These are phyloP conservation scores for Mucor plumbeus DNA, from an alignment of 371 early-diverging fungal genomes.

Conservation along the genomic window DNA sequence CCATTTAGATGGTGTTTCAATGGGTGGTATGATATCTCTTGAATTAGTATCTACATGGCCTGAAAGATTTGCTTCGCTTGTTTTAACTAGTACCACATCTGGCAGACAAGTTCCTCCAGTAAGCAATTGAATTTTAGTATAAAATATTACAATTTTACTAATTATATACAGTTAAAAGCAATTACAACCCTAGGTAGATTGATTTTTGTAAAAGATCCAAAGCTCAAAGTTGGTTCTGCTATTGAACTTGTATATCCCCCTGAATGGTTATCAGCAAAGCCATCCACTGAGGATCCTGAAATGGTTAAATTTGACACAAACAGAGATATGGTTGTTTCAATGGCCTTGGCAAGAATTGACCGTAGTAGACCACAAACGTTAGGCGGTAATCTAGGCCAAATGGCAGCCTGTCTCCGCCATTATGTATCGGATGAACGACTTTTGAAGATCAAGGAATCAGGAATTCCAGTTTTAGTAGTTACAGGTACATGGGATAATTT, in stretches of 20 bases:
- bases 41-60: slow-evolving; percentile 46
- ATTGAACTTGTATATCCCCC: slow-evolving; percentile 30
- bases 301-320: slow-evolving; percentile 29
- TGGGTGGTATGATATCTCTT: slow-evolving; percentile 77
- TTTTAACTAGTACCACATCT: slow-evolving; percentile 36
- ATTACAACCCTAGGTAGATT: slow-evolving; percentile 23
- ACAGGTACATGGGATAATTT: slow-evolving; percentile 38
- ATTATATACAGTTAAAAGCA: slow-evolving; percentile 21
- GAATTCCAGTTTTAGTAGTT: slow-evolving; percentile 26
- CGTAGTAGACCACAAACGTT: slow-evolving; percentile 32
- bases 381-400: slow-evolving; percentile 30
- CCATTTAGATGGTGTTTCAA: slow-evolving; percentile 69
- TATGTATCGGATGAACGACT: slow-evolving; percentile 34
- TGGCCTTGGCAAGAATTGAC: slow-evolving; percentile 22
- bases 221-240: slow-evolving; percentile 12
- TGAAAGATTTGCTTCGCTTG: slow-evolving; percentile 31
- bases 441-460: slow-evolving; percentile 16
- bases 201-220: slow-evolving; percentile 23
- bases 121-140: slow-evolving; percentile 1
- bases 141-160: neutral
- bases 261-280: slow-evolving; percentile 27
- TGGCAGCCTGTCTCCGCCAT: slow-evolving; percentile 30
- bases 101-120: slow-evolving; percentile 39
- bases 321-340: slow-evolving; percentile 17
- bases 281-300: slow-evolving; percentile 11